phyloP scores from a whole-genome alignment of 202 grass and related monocot genomes.

The Panicum hallii region DNA sequence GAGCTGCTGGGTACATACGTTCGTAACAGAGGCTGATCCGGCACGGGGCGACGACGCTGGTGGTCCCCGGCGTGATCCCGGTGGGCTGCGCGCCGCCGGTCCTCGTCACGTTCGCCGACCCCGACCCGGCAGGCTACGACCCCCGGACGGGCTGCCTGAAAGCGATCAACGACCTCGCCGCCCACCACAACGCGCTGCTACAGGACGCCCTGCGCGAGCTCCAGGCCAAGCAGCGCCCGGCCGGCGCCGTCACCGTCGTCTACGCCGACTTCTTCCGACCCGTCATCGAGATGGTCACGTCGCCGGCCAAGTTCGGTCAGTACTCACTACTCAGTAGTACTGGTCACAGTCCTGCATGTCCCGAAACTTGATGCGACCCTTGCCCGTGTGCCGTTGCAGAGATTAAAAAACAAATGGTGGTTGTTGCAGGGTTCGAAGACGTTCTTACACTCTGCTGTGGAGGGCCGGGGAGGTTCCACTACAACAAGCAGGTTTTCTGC shows the following conservation, averaged over 20 bases:
- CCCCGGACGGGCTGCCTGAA: constrained; percentile 53
- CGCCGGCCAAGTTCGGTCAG: constrained; percentile 41
- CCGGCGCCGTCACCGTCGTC: constrained; percentile 33
- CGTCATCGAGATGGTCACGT: constrained; percentile 52
- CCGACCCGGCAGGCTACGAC: constrained; percentile 48
- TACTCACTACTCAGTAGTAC: not conserved
- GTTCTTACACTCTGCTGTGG: constrained; percentile 60
- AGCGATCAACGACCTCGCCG: constrained; percentile 43
- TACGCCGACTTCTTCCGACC: constrained; percentile 60
- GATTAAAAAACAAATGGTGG: not conserved
- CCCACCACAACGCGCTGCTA: constrained; percentile 59
- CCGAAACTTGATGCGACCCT: not conserved
- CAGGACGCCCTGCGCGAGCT: constrained; percentile 42
- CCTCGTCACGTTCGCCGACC: constrained; percentile 19
- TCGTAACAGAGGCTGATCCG: constrained; percentile 47
- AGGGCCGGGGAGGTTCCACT: constrained; percentile 47
- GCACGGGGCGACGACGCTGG: constrained; percentile 51
- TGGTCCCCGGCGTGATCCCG: constrained; percentile 61
- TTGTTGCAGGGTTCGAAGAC: constrained; percentile 45
- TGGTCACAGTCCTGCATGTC: not conserved
- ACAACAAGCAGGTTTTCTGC: constrained; percentile 19
- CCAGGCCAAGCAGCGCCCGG: constrained; percentile 10
- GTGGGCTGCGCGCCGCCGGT: constrained; percentile 51
- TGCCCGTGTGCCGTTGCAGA: not conserved
- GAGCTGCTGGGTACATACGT: not conserved